Percentiles rank a stretch among this genome's conserved stretches.
phyloP scores from a whole-genome alignment of 805 yeast species.

The Wickerhamomyces queroliae region DNA sequence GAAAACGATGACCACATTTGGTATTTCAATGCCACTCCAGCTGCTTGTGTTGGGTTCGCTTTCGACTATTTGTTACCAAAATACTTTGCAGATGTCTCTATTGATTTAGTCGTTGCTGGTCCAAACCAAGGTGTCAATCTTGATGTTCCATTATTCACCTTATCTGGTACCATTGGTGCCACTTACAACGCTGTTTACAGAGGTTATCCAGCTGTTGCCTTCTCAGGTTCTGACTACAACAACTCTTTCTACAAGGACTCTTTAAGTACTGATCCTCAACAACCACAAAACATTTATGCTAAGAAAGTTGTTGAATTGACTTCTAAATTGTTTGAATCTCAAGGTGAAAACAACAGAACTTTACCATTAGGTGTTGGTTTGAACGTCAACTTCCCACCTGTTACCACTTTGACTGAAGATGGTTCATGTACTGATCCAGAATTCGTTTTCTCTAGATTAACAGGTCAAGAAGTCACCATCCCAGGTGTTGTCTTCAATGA shows the following conservation, averaged over 20 bases:
- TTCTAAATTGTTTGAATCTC: conserved; percentile 28
- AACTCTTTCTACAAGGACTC: conserved; percentile 38
- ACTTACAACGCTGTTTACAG: conserved; percentile 41
- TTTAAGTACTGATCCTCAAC: conserved; percentile 33
- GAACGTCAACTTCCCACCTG: conserved; percentile 44
- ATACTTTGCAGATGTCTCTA: conserved; percentile 34
- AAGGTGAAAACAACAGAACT: conserved; percentile 30
- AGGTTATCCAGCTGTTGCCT: conserved; percentile 44
- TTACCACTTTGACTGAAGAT: conserved; percentile 30
- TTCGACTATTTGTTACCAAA: conserved; percentile 41
- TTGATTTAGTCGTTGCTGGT: conserved; percentile 46
- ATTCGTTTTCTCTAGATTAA: conserved; percentile 39
- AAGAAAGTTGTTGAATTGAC: conserved; percentile 34
- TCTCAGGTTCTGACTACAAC: conserved; percentile 44
- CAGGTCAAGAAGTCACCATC: conserved; percentile 27
- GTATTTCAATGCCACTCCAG: conserved; percentile 55
- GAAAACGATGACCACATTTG: conserved; percentile 34
- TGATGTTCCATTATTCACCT: conserved; percentile 35
- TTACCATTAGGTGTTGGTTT: conserved; percentile 41
- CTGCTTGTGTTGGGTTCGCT: conserved; percentile 44
- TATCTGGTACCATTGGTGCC: conserved; percentile 50
- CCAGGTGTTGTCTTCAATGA: conserved; percentile 28
- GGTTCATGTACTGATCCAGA: conserved; percentile 35
- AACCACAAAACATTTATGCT: conserved; percentile 41
- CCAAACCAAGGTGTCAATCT: conserved; percentile 48